Percentiles rank a stretch among this genome's conserved stretches.
Conservation (phyloP, 805 yeast genomes). For the Myxozyma mucilagina region DNA sequence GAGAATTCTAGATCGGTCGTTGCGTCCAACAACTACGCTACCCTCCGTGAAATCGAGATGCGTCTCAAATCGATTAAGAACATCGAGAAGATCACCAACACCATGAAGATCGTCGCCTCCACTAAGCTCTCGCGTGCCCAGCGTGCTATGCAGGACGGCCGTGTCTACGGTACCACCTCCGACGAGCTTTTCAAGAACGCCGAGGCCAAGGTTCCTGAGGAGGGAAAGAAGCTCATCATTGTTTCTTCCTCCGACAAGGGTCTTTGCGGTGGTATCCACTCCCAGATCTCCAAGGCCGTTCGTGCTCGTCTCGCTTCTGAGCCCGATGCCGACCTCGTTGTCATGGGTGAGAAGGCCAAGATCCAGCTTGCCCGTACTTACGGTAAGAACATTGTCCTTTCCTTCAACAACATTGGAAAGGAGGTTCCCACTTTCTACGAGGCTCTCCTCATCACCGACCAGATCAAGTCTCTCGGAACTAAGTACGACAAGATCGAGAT, state of each 20-base stretch:
- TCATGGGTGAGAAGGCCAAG: conserved; percentile 94
- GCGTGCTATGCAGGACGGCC: conserved; percentile 85
- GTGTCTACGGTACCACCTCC: conserved; percentile 80
- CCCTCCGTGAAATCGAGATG: conserved; percentile 96
- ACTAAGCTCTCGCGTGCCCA: conserved; percentile 95
- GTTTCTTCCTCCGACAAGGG: conserved; percentile 97
- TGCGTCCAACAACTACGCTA: conserved; percentile 52
- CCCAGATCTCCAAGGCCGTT: conserved; percentile 88
- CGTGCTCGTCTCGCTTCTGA: conserved; percentile 49
- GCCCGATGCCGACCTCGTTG: conserved; percentile 62
- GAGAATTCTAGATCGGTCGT: conserved; percentile 11
- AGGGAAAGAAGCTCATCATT: conserved; percentile 70
- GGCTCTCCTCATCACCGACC: conserved; percentile 85
- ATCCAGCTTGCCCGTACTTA: conserved; percentile 84
- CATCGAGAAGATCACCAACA: conserved; percentile 98
- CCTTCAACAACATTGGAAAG: conserved; percentile 91
- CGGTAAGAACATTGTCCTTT: conserved; percentile 64
- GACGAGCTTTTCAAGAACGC: conserved; percentile 67
- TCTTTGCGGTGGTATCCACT: conserved; percentile 96
- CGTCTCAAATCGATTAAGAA: conserved; percentile 98
- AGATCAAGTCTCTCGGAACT: conserved; percentile 61
- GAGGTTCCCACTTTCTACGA: conserved; percentile 93
- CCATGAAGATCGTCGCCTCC: conserved; percentile 99
- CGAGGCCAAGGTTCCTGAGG: conserved; percentile 27
- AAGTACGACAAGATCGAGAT: conserved; percentile 75